Evolutionary conservation across 73 alveolate species (phyloP), one percentile per base, ranked within the genome.

Genomic region (Strombidium stylifer): DNA sequence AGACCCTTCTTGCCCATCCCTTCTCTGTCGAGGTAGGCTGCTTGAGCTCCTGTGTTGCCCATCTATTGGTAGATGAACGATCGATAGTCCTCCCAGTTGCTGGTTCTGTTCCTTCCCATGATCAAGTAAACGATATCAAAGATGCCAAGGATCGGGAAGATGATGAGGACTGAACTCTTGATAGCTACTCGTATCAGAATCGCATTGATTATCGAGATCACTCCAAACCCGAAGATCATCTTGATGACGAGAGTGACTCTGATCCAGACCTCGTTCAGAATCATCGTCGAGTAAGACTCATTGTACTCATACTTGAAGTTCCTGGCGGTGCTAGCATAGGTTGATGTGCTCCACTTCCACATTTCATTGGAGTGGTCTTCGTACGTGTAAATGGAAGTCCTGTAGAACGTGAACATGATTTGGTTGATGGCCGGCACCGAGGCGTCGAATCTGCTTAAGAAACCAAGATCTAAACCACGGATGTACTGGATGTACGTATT

Each of bases 41-140:
- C 82, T 53, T 26, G 46, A 20, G 72, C 61, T 10, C 82, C 82
- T 5, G 53, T 69, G n/a, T 53, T 45, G n/a, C n/a, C n/a, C n/a
- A n/a, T n/a, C n/a, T n/a, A n/a, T n/a, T n/a, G n/a, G n/a, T n/a
- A n/a, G n/a, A n/a, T n/a, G n/a, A n/a, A n/a, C n/a, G n/a, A n/a
- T n/a, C n/a, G n/a, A n/a, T n/a, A n/a, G n/a, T n/a, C n/a, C n/a
- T n/a, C n/a, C n/a, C n/a, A n/a, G n/a, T n/a, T n/a, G n/a, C n/a
- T n/a, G n/a, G n/a, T n/a, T n/a, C n/a, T n/a, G n/a, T n/a, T n/a
- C n/a, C n/a, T n/a, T n/a, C n/a, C n/a, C n/a, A n/a, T n/a, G n/a
- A n/a, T n/a, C n/a, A n/a, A n/a, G n/a, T n/a, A n/a, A n/a, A n/a
- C n/a, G n/a, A n/a, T n/a, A n/a, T n/a, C n/a, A n/a, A n/a, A n/a